A percentile compares a stretch with the other conserved stretches of the same genome.
phyloP scores from a whole-genome alignment of 495 filamentous ascomycete genomes.

The Cudoniella acicularis region DNA sequence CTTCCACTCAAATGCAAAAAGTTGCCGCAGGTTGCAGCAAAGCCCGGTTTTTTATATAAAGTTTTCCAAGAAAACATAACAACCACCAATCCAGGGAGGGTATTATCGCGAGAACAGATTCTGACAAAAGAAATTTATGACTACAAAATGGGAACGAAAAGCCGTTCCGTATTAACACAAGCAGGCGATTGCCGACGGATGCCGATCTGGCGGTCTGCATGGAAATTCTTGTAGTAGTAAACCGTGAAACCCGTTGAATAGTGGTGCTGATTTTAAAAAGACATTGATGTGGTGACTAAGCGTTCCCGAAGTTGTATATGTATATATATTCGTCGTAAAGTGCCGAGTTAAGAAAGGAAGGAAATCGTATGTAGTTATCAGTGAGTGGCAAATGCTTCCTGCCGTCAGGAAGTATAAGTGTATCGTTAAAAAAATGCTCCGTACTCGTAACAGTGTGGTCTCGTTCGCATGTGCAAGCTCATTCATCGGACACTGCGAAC shows the following conservation, averaged over 20 bases:
- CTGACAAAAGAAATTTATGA: constrained; percentile 1
- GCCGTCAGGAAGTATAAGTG: too few species aligned
- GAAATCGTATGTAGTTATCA: background rate
- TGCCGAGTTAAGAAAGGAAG: background rate
- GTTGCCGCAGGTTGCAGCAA: background rate
- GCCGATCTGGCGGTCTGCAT: background rate
- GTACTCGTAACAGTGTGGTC: too few species aligned
- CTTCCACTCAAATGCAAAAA: background rate
- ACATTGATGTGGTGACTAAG: too few species aligned
- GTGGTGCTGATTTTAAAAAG: too few species aligned
- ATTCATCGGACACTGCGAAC: too few species aligned
- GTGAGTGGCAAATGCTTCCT: background rate
- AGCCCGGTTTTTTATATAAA: background rate
- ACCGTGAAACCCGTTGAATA: background rate
- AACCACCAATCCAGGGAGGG: background rate
- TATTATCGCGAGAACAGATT: background rate
- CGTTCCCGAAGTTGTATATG: too few species aligned
- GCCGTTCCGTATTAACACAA: constrained; percentile 4
- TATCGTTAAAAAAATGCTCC: too few species aligned
- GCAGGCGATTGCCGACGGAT: background rate
- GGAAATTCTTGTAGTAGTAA: background rate
- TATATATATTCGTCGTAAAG: background rate
- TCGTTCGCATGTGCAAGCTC: too few species aligned
- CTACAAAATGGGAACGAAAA: background rate
- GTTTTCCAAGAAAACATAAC: background rate